phyloP scores from a whole-genome alignment of 2,329 filamentous ascomycete genomes.

The Cladosporium sp. region DNA sequence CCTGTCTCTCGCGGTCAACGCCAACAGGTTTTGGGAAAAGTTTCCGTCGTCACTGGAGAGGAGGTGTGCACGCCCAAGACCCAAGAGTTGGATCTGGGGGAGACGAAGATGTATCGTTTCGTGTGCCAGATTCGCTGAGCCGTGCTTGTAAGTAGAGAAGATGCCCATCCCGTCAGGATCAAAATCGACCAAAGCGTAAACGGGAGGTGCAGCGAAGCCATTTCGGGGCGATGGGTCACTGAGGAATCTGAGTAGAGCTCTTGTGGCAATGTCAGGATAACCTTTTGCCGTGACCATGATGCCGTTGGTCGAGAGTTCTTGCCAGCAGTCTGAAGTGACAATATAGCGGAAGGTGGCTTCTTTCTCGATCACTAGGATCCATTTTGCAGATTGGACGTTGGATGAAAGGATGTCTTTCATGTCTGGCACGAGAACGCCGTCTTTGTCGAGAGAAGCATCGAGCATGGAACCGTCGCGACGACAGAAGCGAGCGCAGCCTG shows the following conservation, averaged over 20 bases:
- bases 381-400: constrained; percentile 48
- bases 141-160: constrained; percentile 66
- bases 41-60: constrained; percentile 21
- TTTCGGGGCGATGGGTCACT: constrained; percentile 45
- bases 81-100: constrained; percentile 59
- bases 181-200: constrained; percentile 65
- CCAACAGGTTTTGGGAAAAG: constrained; percentile 41
- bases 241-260: constrained; percentile 57
- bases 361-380: constrained; percentile 74
- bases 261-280: constrained; percentile 70
- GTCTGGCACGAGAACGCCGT: constrained; percentile 59
- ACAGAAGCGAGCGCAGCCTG: constrained; percentile 51
- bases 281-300: constrained; percentile 74
- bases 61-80: constrained; percentile 43
- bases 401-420: constrained; percentile 47
- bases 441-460: constrained; percentile 37
- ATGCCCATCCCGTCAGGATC: constrained; percentile 75
- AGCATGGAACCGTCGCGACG: constrained; percentile 42
- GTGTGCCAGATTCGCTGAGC: constrained; percentile 59
- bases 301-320: constrained; percentile 48
- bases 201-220: constrained; percentile 39
- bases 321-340: constrained; percentile 53
- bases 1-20: constrained; percentile 54
- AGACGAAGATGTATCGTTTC: constrained; percentile 49
- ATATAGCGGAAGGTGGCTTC: constrained; percentile 75